Percentiles rank a stretch among this genome's conserved stretches.
Conservation (phyloP, 768 basidiomycete species). For the Mycena kentingensis region DNA sequence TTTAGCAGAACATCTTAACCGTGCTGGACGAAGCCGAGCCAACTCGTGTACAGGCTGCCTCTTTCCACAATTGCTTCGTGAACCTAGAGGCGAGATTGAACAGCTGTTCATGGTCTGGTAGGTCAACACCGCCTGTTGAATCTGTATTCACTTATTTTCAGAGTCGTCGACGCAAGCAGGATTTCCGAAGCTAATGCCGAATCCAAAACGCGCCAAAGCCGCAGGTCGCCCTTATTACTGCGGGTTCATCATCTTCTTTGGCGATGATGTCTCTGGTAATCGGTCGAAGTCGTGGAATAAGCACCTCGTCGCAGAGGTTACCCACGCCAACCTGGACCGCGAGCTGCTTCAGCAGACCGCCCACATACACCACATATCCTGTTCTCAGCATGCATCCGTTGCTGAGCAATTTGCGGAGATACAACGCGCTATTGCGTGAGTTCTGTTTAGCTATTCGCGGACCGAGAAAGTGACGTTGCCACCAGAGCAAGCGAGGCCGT, state of each 20-base stretch:
- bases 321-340: conserved; percentile 37
- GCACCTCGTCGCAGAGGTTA: conserved; percentile 43
- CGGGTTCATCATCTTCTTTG: conserved; percentile 24
- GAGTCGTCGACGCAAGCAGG: too few relatives aligned
- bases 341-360: conserved; percentile 38
- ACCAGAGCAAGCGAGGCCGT: conserved; percentile 33
- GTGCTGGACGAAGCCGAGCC: too few relatives aligned
- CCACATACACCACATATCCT: conserved; percentile 40
- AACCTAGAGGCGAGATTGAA: too few relatives aligned
- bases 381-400: conserved; percentile 37
- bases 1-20: too few relatives aligned
- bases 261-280: conserved; percentile 49
- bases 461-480: not conserved
- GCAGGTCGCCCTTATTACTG: conserved; percentile 3
- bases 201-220: conserved; percentile 8
- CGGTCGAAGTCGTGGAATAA: conserved; percentile 48
- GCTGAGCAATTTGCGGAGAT: conserved; percentile 42
- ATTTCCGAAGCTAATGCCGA: too few relatives aligned
- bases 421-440: conserved; percentile 32
- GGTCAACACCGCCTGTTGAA: too few relatives aligned
- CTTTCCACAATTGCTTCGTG: too few relatives aligned
- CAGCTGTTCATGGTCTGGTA: too few relatives aligned
- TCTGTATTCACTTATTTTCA: too few relatives aligned
- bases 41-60: too few relatives aligned
- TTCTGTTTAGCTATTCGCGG: conserved; percentile 25